phyloP scores from a whole-genome alignment of 306 rosid species.

The Comarum palustre region DNA sequence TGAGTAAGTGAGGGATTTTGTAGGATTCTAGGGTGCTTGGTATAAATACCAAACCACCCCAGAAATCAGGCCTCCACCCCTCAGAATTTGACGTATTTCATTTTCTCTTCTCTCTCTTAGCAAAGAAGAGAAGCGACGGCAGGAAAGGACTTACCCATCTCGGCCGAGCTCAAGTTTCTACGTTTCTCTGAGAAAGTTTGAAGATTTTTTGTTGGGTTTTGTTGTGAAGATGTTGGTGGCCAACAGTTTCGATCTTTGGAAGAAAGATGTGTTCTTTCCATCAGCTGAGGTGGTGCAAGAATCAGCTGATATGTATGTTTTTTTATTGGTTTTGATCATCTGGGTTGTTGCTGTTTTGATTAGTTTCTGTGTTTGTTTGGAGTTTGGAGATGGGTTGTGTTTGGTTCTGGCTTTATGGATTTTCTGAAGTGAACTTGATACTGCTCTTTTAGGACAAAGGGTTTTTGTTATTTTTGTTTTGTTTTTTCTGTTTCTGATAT shows the following conservation, averaged over 20 bases:
- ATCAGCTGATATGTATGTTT: constrained; percentile 82
- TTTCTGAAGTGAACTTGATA: neutral
- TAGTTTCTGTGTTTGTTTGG: constrained; percentile 9
- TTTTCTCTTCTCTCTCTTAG: constrained; percentile 34
- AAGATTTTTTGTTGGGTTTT: constrained; percentile 15
- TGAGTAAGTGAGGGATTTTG: no score
- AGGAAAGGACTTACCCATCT: constrained; percentile 23
- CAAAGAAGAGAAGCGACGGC: constrained; percentile 33
- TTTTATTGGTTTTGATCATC: constrained; percentile 2
- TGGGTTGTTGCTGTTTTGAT: constrained; percentile 16
- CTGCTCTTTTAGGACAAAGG: neutral
- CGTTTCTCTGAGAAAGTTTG: neutral
- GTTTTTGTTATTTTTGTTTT: neutral
- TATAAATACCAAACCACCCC: no score
- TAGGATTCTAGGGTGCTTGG: no score
- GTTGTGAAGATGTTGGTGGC: constrained; percentile 73
- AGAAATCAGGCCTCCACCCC: no score
- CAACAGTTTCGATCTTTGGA: constrained; percentile 91
- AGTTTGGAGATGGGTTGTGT: neutral
- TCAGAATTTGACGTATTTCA: no score
- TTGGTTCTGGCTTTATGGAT: neutral
- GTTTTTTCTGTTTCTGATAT: neutral
- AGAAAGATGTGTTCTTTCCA: constrained; percentile 81
- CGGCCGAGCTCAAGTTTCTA: constrained; percentile 4
- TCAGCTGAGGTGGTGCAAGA: constrained; percentile 99